Evolutionary conservation across 2,329 filamentous ascomycete species (phyloP).

Genomic region (Neonectria magnoliae): DNA sequence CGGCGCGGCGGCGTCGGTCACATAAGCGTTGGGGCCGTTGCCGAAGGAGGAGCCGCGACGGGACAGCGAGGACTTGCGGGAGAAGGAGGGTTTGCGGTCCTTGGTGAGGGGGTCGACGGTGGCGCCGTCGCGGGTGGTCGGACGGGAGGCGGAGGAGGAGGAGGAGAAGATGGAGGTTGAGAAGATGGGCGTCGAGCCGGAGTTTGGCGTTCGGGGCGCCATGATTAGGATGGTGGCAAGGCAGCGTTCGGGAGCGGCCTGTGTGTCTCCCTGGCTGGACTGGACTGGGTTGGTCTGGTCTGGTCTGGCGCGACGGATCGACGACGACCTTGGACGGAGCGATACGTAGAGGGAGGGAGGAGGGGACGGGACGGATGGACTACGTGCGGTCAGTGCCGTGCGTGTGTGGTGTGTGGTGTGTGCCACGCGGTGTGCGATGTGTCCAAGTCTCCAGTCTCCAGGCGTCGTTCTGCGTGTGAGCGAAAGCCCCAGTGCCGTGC

Average conservation of each 20-base stretch:
- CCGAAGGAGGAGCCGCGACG: constrained; percentile 54
- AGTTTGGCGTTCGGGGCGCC: constrained; percentile 40
- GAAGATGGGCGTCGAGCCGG: constrained; percentile 48
- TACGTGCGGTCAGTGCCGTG: constrained; percentile 1
- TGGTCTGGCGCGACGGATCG: constrained; percentile 8
- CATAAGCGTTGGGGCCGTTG: constrained; percentile 48
- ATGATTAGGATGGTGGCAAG: constrained; percentile 22
- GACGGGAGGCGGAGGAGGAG: constrained; percentile 46
- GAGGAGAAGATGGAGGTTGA: constrained; percentile 50
- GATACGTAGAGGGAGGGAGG: neutral
- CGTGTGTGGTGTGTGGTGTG: neutral
- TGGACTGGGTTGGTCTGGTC: neutral
- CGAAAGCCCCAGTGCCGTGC: neutral
- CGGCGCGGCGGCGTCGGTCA: constrained; percentile 59
- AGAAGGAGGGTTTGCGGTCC: constrained; percentile 63
- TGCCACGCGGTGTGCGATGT: constrained; percentile 7
- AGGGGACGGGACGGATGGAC: constrained; percentile 1
- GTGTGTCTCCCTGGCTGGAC: neutral
- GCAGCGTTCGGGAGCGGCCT: neutral
- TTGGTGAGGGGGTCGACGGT: constrained; percentile 47
- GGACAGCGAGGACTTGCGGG: constrained; percentile 64
- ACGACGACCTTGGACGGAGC: neutral
- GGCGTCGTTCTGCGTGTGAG: neutral
- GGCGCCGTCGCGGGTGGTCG: constrained; percentile 52
- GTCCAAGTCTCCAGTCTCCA: neutral